Evolutionary conservation across 1,139 yeast species (phyloP), one percentile per base, ranked within the genome.

Genomic region (Martiniozyma asiatica): DNA sequence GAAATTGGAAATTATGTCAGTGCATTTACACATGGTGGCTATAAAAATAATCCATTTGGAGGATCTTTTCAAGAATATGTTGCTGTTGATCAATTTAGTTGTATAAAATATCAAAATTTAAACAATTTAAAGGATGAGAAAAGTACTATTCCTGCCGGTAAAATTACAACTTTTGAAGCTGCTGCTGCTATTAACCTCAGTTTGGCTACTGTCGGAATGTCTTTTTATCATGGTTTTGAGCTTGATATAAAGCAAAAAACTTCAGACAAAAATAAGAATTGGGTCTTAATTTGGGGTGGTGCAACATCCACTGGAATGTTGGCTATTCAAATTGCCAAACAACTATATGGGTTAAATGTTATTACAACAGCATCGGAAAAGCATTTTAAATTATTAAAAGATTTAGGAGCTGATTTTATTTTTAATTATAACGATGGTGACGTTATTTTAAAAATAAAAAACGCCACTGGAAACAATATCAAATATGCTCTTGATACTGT

Each of bases 21-120:
- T 13, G 58, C 61, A 5, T 55, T 70, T 40, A 55, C 61, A n/a
- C 71, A 63, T 35, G 84, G 82, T 33, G 65, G 63, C 35, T 53
- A 48, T 31, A 45, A 44, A 7, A 47, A 53, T 20, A 37, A 39
- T 15, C 59, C 62, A 5, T 47, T 45, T 6, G 58, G 56, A 34
- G 89, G 87, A 25, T 72, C 71, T 2, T 76, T 73, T 48, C 68
- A 76, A 26, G 72, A 75, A 38, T 73, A 73, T 45, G 62, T 58
- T 12, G 45, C 59, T 20, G 65, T 41, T 20, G 39, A 40, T 24
- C 41, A 44, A 8, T 16, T 21, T 7, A 30, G 38, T 9, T 32
- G 44, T 11, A 24, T 47, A 21, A 47, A 45, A n/a, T 40, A 38
- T 29, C 15, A 20, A 4, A 13, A 30, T 8, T 23, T 35, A n/a